Conservation (phyloP, 768 basidiomycete genomes). For the Pilatotrama ljubarskyi region DNA sequence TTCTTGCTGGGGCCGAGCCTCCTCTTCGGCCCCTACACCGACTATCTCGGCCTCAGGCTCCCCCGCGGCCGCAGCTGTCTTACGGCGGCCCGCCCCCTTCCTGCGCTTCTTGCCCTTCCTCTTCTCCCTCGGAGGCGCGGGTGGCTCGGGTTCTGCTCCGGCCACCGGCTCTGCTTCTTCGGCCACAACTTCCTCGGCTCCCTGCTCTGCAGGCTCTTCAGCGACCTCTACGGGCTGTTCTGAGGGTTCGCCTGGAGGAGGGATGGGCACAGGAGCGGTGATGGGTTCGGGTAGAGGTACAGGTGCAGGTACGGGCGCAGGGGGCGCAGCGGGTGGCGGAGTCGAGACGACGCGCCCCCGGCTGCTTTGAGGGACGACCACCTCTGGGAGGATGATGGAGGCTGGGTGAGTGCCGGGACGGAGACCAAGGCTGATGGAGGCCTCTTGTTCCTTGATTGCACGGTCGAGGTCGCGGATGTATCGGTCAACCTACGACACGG, state of each 20-base stretch:
- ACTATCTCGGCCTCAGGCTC: not conserved
- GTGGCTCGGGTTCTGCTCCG: not conserved
- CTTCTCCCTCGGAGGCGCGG: constrained; percentile 25
- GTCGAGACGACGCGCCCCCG: constrained; percentile 30
- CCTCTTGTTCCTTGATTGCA: constrained; percentile 63
- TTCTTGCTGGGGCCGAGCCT: not conserved
- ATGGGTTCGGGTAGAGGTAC: not conserved
- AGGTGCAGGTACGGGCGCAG: not conserved
- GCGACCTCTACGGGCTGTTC: too few species aligned
- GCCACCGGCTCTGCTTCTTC: constrained; percentile 10
- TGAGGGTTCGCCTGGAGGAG: not conserved
- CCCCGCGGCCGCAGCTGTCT: not conserved
- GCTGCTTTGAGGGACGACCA: constrained; percentile 52
- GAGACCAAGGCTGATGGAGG: constrained; percentile 51
- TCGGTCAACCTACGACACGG: constrained; percentile 60
- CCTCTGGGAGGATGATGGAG: constrained; percentile 61
- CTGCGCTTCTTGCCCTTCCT: constrained; percentile 24
- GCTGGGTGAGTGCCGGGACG: constrained; percentile 55
- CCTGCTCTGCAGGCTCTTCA: not conserved
- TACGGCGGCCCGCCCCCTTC: not conserved
- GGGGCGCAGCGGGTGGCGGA: constrained; percentile 31
- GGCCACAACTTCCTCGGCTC: constrained; percentile 11
- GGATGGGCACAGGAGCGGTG: not conserved
- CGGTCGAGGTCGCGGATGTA: constrained; percentile 79
- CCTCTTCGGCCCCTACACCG: not conserved